Conservation (phyloP, 192 early-diverging fungal genomes). For the Entomortierella parvispora region DNA sequence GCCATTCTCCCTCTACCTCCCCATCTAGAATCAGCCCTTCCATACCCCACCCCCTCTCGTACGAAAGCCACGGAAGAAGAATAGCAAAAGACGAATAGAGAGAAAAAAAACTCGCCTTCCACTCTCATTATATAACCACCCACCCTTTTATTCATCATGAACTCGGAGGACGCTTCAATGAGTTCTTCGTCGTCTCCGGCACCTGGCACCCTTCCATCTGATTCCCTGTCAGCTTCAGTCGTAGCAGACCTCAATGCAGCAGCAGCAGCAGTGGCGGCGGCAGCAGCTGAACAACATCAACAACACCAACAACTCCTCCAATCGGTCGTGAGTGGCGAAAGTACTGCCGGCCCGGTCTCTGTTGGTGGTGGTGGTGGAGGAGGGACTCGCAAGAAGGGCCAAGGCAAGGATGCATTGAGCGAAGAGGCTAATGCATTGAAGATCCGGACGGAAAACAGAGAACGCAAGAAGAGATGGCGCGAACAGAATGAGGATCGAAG, state of each 20-base stretch:
- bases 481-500: slow-evolving; percentile 59
- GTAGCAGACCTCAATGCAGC: no score
- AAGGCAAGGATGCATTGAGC: background rate
- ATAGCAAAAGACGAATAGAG: no score
- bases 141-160: background rate
- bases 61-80: no score
- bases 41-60: no score
- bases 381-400: background rate
- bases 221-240: background rate
- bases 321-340: no score
- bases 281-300: no score
- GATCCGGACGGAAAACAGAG: slow-evolving; percentile 55
- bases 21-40: no score
- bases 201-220: background rate
- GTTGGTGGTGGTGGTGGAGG: background rate
- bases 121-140: background rate
- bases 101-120: no score
- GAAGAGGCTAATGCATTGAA: background rate
- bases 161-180: background rate
- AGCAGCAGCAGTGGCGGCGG: no score
- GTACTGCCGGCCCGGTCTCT: no score
- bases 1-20: no score
- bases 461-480: slow-evolving; percentile 59
- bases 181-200: background rate
- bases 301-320: no score